Conservation (phyloP, 768 basidiomycete species). For the Tricholoma furcatifolium region DNA sequence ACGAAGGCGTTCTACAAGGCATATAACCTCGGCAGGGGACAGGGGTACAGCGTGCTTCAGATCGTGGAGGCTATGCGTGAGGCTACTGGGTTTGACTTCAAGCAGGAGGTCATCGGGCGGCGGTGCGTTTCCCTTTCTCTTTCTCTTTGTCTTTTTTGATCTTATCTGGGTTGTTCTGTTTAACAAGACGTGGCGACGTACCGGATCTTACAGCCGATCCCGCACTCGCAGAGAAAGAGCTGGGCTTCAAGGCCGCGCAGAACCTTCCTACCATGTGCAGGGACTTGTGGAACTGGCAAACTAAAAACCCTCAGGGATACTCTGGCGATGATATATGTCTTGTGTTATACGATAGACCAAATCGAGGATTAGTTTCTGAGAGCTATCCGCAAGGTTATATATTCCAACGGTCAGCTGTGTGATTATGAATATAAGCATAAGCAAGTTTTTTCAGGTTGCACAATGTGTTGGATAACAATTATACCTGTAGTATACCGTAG, state of each 20-base stretch:
- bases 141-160: too few species aligned
- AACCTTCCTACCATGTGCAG: slow-evolving; percentile 90
- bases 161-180: slow-evolving; percentile 8
- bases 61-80: slow-evolving; percentile 94
- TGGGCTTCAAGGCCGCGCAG: slow-evolving; percentile 84
- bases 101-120: slow-evolving; percentile 86
- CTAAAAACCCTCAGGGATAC: slow-evolving; percentile 85
- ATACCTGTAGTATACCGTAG: not conserved
- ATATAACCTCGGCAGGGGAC: slow-evolving; percentile 95
- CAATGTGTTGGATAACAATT: too few species aligned
- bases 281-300: slow-evolving; percentile 99
- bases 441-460: too few species aligned
- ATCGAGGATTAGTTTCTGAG: too few species aligned
- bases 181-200: slow-evolving; percentile 93
- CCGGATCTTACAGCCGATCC: slow-evolving; percentile 97
- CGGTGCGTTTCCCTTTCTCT: slow-evolving; percentile 52
- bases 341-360: not conserved
- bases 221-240: slow-evolving; percentile 83
- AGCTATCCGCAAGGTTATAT: too few species aligned
- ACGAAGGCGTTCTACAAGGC: slow-evolving; percentile 75
- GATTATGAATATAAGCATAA: too few species aligned
- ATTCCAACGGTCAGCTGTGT: too few species aligned
- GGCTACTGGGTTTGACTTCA: slow-evolving; percentile 85
- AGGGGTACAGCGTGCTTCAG: slow-evolving; percentile 88
- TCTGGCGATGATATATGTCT: slow-evolving; percentile 45